These are phyloP conservation scores for Debaryomyces sp. DNA, from an alignment of 1,139 yeast genomes.

Conservation along the genomic window DNA sequence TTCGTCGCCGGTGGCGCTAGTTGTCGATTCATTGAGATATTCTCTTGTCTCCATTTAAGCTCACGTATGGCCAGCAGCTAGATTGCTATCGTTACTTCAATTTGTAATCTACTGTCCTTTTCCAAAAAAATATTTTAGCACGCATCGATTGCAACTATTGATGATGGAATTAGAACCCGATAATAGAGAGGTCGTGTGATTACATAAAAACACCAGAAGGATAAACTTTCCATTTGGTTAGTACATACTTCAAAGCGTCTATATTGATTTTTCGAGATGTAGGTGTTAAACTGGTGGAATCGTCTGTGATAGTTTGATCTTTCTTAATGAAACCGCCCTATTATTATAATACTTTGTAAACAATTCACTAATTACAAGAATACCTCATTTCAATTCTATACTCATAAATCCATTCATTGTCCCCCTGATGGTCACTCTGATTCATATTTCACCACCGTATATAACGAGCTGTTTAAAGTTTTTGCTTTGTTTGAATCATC, in stretches of 20 bases:
- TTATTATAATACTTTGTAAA: too few species aligned
- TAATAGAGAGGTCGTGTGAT: neutral
- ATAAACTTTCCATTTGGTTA: neutral
- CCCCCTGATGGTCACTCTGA: too few species aligned
- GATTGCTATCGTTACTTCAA: too few species aligned
- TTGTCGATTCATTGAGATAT: neutral
- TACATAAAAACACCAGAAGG: neutral
- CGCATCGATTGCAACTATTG: neutral
- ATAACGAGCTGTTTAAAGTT: neutral
- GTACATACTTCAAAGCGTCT: neutral
- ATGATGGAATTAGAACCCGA: neutral
- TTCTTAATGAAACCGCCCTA: too few species aligned
- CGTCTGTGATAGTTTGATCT: too few species aligned
- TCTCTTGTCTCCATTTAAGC: neutral
- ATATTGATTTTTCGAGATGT: neutral
- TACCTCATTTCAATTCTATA: too few species aligned
- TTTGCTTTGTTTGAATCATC: neutral
- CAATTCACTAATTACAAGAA: too few species aligned
- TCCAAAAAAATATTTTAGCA: too few species aligned
- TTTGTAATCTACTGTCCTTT: too few species aligned
- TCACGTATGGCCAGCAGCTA: neutral
- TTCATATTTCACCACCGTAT: too few species aligned
- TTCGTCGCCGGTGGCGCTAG: neutral
- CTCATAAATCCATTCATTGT: too few species aligned
- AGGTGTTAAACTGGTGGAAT: neutral